Conservation (phyloP, 2,329 filamentous ascomycete genomes). For the Aspergillus fumigatiaffinis region DNA sequence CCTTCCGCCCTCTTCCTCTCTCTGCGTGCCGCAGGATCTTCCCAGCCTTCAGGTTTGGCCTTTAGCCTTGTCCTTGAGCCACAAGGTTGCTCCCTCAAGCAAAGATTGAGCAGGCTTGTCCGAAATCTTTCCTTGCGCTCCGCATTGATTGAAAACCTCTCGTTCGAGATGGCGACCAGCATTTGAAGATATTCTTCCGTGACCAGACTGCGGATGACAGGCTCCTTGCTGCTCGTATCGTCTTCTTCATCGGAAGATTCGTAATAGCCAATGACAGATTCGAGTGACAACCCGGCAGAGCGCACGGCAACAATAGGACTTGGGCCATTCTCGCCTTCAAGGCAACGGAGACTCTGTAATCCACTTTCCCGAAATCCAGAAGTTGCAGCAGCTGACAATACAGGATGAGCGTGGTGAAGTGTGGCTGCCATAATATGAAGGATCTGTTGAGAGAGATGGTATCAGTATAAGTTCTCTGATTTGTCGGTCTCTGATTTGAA, state of each 20-base stretch:
- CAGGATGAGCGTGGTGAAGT: conserved; percentile 65
- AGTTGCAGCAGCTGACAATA: conserved; percentile 70
- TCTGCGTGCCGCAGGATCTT: conserved; percentile 35
- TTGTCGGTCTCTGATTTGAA: conserved; percentile 5
- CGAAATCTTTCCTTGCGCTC: conserved; percentile 40
- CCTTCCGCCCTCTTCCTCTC: conserved; percentile 42
- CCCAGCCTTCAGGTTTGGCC: conserved; percentile 28
- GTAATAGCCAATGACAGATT: conserved; percentile 68
- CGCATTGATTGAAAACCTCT: conserved; percentile 44
- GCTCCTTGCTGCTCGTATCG: conserved; percentile 30
- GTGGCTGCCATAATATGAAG: conserved; percentile 81
- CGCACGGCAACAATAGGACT: conserved; percentile 80
- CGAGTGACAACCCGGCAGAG: conserved; percentile 75
- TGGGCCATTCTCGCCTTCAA: conserved; percentile 38
- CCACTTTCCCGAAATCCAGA: conserved; percentile 90
- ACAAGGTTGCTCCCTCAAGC: conserved; percentile 4
- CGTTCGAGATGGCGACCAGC: conserved; percentile 67
- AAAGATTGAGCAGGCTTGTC: conserved; percentile 23
- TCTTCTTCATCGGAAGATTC: conserved; percentile 29
- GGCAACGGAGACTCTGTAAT: conserved; percentile 59
- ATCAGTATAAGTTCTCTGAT: conserved; percentile 20
- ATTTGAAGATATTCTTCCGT: conserved; percentile 63
- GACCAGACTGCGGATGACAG: conserved; percentile 54
- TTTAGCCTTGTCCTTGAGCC: conserved; percentile 18
- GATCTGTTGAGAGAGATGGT: conserved; percentile 58